These are phyloP conservation scores for Cercospora sojina DNA, from an alignment of 2,329 filamentous ascomycete genomes.

Conservation along the genomic window DNA sequence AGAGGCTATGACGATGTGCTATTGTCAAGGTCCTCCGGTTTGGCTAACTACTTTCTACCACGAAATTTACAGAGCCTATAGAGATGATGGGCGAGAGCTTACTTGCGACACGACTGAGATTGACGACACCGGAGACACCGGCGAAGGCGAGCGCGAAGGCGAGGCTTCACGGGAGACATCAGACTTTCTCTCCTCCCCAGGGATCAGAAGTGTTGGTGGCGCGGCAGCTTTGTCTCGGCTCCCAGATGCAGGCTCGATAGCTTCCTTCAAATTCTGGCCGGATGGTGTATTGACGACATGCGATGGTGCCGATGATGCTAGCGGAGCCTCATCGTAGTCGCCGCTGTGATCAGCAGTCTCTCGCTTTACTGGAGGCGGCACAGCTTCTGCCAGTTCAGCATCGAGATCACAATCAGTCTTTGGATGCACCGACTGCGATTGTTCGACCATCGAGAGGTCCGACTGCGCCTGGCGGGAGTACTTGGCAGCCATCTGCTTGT, in stretches of 20 bases:
- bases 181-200: conserved; percentile 7
- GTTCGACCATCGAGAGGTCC: conserved; percentile 24
- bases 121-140: conserved; percentile 21
- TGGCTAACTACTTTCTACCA: not conserved
- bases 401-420: conserved; percentile 4
- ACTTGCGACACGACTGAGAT: conserved; percentile 18
- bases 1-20: not conserved
- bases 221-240: conserved; percentile 4
- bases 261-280: conserved; percentile 11
- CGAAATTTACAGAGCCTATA: not conserved
- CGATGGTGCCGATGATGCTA: not conserved
- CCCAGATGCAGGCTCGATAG: conserved; percentile 7
- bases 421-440: conserved; percentile 9
- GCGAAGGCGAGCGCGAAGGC: conserved; percentile 16
- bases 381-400: not conserved
- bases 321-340: conserved; percentile 2
- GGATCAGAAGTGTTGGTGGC: conserved; percentile 15
- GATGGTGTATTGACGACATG: conserved; percentile 13
- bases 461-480: conserved; percentile 20
- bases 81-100: conserved; percentile 15
- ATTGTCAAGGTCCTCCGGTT: not conserved
- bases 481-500: conserved; percentile 10
- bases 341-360: conserved; percentile 4
- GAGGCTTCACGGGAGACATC: conserved; percentile 17
- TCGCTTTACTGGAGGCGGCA: not conserved